Percentiles rank a stretch among this genome's conserved stretches.
phyloP scores from a whole-genome alignment of 345 rosid species.

The Linum lewisii region DNA sequence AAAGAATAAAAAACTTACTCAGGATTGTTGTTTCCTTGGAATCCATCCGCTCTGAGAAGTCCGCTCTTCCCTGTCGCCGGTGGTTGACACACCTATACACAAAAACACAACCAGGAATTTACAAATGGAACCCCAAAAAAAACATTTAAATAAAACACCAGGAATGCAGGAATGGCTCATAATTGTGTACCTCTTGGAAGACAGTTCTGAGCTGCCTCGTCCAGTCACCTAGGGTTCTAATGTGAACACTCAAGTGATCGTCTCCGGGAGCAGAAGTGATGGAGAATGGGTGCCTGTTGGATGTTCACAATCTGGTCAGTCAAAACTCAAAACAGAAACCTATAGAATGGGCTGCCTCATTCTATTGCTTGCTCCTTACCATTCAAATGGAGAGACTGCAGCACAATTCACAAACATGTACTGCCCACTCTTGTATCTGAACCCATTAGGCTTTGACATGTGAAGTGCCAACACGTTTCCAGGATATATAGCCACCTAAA shows the following conservation, averaged over 20 bases:
- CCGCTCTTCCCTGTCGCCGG: constrained; percentile 56
- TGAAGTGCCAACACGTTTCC: not conserved
- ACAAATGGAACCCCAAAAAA: too few species aligned
- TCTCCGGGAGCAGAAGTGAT: not conserved
- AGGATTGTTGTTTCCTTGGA: constrained; percentile 44
- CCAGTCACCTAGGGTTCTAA: not conserved
- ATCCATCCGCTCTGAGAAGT: constrained; percentile 49
- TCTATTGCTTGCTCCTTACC: not conserved
- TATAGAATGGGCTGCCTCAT: too few species aligned
- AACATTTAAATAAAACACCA: too few species aligned
- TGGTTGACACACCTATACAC: constrained; percentile 41
- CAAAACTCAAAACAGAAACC: too few species aligned
- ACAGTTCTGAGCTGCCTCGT: not conserved
- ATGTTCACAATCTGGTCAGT: too few species aligned
- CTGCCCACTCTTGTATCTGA: not conserved
- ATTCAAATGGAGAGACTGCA: not conserved
- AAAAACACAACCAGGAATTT: too few species aligned
- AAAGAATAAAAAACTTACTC: constrained; percentile 51
- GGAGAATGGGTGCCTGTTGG: not conserved
- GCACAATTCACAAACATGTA: not conserved
- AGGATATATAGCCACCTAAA: not conserved
- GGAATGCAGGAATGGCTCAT: too few species aligned
- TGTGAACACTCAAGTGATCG: not conserved
- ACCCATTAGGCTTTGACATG: not conserved
- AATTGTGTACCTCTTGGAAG: not conserved